Base-by-base conservation (phyloP, 768 basidiomycete species). In the Rhodocollybia butyracea region DNA sequence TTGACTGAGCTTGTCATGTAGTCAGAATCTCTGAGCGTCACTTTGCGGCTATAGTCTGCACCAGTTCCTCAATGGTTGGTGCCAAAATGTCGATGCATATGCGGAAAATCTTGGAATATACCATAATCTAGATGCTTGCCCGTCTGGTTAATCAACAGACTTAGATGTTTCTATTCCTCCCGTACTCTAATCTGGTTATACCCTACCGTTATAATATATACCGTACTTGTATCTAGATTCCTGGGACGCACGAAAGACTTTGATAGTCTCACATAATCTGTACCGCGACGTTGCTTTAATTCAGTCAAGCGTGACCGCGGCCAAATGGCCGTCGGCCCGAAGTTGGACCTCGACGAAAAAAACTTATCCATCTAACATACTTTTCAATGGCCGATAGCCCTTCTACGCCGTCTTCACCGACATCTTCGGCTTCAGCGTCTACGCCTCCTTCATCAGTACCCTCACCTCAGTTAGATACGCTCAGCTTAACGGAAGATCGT, bases 1-100 rank as follows among this genome's bases (percentile, higher is more conserved):
- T 30, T 52, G 52, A n/a, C n/a, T n/a, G n/a, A 31, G 51, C 51
- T 8, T 55, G 26, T 13, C 62, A 22, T 45, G 5, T 7, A 21
- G 11, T 34, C 21, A 27, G 29, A n/a, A 2, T n/a, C 36, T 30
- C 51, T 59, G 39, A 56, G 42, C 22, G 26, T 32, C 29, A 24
- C 46, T 36, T 55, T n/a, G 22, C 21, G 43, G n/a, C 54, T 54
- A 3, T 59, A 90, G 88, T 67, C 63, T 91, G 19, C 77, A 82
- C 57, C 85, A 91, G 67, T 79, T 80, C 61, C 61, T 88, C 61
- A 91, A 91, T 61, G 89, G 88, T 29, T 91, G 87, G 86, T 57
- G 80, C 45, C 81, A 79, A 65, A 81, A 81, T 66, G 68, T 78
- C 46, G 70, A 89, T 63, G 75, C 83, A 0, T 83, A 83, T 63